These are phyloP conservation scores for Phylloporus gajari DNA, from an alignment of 1,284 basidiomycete species.

Conservation along the genomic window DNA sequence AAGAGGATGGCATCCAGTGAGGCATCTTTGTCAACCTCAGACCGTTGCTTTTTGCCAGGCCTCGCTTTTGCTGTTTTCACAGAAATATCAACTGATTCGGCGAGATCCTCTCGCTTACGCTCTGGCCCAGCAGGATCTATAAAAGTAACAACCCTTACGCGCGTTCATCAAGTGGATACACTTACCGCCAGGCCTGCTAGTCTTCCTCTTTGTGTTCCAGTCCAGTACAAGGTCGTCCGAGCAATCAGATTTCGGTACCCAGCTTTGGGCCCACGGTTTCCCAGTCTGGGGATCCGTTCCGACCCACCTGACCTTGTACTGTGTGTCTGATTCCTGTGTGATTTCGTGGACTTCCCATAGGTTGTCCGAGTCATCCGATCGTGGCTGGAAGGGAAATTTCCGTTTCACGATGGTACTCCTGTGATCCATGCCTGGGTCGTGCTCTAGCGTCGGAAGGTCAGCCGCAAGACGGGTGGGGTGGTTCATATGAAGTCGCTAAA, in stretches of 20 bases:
- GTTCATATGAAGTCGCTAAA: too few species aligned
- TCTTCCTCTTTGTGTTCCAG: background rate
- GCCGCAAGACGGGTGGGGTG: too few species aligned
- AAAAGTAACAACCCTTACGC: background rate
- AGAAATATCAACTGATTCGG: background rate
- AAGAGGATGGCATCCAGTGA: background rate
- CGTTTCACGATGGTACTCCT: background rate
- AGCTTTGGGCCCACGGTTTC: background rate
- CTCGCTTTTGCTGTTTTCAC: background rate
- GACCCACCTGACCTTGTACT: background rate
- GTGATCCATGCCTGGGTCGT: background rate
- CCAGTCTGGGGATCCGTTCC: constrained; percentile 1
- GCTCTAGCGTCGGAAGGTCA: too few species aligned
- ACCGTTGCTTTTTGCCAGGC: background rate
- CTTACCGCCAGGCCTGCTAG: background rate
- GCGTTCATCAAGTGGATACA: background rate
- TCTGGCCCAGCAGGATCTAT: background rate
- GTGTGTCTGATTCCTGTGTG: background rate
- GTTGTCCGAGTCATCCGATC: background rate
- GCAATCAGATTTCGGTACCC: background rate
- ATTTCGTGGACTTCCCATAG: background rate
- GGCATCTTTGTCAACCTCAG: background rate
- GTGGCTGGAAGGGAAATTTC: background rate
- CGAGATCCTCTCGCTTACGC: background rate
- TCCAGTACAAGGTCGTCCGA: background rate